Percentiles rank a stretch among this genome's conserved stretches.
Evolutionary conservation across 257 asterid species (phyloP).

Genomic region (Coffea eugenioides): DNA sequence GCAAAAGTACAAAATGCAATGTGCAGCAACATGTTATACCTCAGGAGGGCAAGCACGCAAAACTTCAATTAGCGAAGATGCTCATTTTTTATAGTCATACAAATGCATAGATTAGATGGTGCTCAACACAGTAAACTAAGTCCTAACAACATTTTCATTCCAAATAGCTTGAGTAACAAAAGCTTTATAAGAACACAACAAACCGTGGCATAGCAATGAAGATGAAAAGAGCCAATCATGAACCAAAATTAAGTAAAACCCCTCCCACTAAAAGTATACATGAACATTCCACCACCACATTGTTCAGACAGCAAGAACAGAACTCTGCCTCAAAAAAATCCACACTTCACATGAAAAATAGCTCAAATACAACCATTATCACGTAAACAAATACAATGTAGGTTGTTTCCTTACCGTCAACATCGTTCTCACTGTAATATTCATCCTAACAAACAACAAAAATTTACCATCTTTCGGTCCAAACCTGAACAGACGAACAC

Average conservation of each 20-base stretch:
- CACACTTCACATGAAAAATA: constrained; percentile 5
- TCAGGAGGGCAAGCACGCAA: neutral
- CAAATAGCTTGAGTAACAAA: neutral
- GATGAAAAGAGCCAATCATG: neutral
- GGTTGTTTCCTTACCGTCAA: constrained; percentile 7
- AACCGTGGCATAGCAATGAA: neutral
- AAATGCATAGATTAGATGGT: neutral
- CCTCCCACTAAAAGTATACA: neutral
- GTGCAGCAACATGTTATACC: neutral
- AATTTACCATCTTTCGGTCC: neutral
- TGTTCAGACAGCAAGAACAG: neutral
- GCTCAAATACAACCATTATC: neutral
- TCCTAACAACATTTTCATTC: neutral
- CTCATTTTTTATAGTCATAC: too few relatives aligned
- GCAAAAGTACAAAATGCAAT: neutral
- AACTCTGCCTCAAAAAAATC: constrained; percentile 10
- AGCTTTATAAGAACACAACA: neutral
- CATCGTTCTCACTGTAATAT: neutral
- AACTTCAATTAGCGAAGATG: neutral
- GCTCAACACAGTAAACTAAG: neutral
- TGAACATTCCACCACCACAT: neutral
- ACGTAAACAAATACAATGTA: constrained; percentile 25
- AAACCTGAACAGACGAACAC: neutral
- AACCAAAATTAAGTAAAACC: neutral
- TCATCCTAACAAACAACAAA: constrained; percentile 3